A percentile compares a stretch with the other conserved stretches of the same genome.
Conservation (phyloP, 2,329 filamentous ascomycete genomes). For the Aspergillus neotritici region DNA sequence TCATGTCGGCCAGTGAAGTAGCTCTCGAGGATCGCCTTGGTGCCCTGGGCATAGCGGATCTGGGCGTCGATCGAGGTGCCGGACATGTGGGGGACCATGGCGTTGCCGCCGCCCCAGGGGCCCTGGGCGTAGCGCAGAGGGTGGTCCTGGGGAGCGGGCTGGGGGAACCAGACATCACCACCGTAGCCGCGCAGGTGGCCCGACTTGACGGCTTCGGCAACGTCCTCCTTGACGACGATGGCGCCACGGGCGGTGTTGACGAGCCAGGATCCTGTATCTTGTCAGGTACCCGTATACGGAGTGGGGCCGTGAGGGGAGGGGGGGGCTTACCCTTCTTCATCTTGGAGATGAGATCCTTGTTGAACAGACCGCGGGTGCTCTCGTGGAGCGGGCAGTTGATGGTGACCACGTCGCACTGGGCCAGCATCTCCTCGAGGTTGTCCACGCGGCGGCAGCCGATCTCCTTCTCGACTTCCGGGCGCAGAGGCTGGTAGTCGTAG, state of each 20-base stretch:
- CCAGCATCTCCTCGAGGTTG: slow-evolving; percentile 83
- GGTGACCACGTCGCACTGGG: slow-evolving; percentile 93
- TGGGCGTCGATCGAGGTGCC: slow-evolving; percentile 98
- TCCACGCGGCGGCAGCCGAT: slow-evolving; percentile 91
- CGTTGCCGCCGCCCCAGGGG: slow-evolving; percentile 94
- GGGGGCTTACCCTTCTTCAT: slow-evolving; percentile 79
- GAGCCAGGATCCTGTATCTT: slow-evolving; percentile 73
- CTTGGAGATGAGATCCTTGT: slow-evolving; percentile 97
- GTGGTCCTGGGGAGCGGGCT: slow-evolving; percentile 92
- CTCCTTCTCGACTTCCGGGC: slow-evolving; percentile 80
- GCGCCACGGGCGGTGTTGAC: slow-evolving; percentile 98
- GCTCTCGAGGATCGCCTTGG: slow-evolving; percentile 82
- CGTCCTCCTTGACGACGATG: slow-evolving; percentile 99
- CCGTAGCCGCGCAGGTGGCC: slow-evolving; percentile 61
- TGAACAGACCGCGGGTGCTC: slow-evolving; percentile 93
- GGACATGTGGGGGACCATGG: slow-evolving; percentile 98
- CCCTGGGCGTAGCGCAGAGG: slow-evolving; percentile 86
- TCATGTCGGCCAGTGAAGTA: slow-evolving; percentile 85
- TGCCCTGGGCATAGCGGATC: slow-evolving; percentile 80
- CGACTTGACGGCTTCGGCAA: slow-evolving; percentile 83
- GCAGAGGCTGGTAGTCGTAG: slow-evolving; percentile 97
- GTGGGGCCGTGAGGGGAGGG: slow-evolving; percentile 1
- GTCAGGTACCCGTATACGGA: slow-evolving; percentile 4
- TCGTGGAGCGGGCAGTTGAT: slow-evolving; percentile 99
- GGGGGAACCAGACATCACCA: slow-evolving; percentile 75